Conservation (phyloP, 202 grass and related monocot genomes). For the Schoenoplectus tabernaemontani region DNA sequence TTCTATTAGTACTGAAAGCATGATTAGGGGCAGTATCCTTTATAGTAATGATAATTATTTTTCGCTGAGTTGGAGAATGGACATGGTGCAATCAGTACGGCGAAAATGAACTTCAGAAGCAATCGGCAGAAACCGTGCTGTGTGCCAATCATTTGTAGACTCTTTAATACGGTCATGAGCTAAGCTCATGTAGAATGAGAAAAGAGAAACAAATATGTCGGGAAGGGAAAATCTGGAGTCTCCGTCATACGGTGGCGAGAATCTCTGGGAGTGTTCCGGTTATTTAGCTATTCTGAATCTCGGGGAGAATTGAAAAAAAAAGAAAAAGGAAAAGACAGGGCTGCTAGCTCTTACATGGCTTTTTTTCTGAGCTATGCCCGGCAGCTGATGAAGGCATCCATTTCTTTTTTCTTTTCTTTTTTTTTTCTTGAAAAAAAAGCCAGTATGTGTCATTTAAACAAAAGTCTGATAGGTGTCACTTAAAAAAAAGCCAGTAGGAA, state of each 20-base stretch:
- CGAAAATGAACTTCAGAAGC: too few relatives aligned
- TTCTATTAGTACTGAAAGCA: not conserved
- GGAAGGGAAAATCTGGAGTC: constrained; percentile 1
- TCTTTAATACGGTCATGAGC: not conserved
- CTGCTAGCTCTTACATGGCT: not conserved
- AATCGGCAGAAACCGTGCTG: not conserved
- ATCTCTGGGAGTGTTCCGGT: constrained; percentile 22
- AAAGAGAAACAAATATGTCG: constrained; percentile 2
- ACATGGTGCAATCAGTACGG: not conserved
- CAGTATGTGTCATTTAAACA: too few relatives aligned
- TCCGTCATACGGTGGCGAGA: constrained; percentile 3
- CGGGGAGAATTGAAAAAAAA: not conserved
- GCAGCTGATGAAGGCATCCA: not conserved
- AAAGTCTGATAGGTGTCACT: too few relatives aligned
- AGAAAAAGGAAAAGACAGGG: not conserved
- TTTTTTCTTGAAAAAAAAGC: too few relatives aligned
- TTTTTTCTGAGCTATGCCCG: not conserved
- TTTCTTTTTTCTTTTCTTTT: too few relatives aligned
- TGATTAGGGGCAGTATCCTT: constrained; percentile 3
- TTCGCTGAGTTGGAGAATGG: too few relatives aligned
- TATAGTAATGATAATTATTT: constrained; percentile 9
- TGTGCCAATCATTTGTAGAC: not conserved
- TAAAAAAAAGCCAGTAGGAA: too few relatives aligned
- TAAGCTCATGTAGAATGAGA: not conserved
- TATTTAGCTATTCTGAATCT: constrained; percentile 19